A percentile compares a stretch with the other conserved stretches of the same genome.
These are phyloP conservation scores for Torulaspora franciscae DNA, from an alignment of 805 yeast genomes.

Conservation along the genomic window DNA sequence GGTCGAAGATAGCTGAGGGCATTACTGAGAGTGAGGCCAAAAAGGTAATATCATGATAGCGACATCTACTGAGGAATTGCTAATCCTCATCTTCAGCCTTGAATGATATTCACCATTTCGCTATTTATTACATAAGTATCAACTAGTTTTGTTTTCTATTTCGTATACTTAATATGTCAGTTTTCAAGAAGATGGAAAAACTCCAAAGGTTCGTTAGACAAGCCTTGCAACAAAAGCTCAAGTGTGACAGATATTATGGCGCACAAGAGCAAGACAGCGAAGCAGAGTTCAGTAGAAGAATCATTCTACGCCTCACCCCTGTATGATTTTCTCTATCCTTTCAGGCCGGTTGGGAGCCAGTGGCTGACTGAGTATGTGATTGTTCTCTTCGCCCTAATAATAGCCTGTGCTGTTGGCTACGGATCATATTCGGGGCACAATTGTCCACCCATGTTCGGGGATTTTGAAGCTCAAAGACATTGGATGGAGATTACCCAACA, in stretches of 20 bases:
- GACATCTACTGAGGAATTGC: too few relatives aligned
- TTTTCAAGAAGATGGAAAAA: too few relatives aligned
- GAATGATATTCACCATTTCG: too few relatives aligned
- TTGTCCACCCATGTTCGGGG: conserved; percentile 81
- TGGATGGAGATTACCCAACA: conserved; percentile 91
- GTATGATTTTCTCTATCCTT: conserved; percentile 71
- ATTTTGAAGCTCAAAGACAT: conserved; percentile 96
- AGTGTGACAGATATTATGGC: not conserved
- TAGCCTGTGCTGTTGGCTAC: conserved; percentile 79
- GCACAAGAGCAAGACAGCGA: conserved; percentile 2
- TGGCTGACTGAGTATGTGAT: conserved; percentile 85
- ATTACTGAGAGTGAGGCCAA: conserved; percentile 31
- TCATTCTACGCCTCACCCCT: conserved; percentile 58
- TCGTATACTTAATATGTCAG: too few relatives aligned
- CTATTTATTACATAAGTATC: too few relatives aligned
- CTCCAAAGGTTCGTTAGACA: too few relatives aligned
- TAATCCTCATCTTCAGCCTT: too few relatives aligned
- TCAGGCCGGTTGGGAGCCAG: conserved; percentile 76
- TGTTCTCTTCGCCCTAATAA: conserved; percentile 64
- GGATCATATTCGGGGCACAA: conserved; percentile 79
- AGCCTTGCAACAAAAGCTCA: not conserved
- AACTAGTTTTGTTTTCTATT: too few relatives aligned
- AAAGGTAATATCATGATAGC: conserved; percentile 1
- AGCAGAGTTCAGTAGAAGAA: conserved; percentile 19
- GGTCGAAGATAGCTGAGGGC: conserved; percentile 38